phyloP scores from a whole-genome alignment of 257 asterid genomes.

The Ballota nigra region DNA sequence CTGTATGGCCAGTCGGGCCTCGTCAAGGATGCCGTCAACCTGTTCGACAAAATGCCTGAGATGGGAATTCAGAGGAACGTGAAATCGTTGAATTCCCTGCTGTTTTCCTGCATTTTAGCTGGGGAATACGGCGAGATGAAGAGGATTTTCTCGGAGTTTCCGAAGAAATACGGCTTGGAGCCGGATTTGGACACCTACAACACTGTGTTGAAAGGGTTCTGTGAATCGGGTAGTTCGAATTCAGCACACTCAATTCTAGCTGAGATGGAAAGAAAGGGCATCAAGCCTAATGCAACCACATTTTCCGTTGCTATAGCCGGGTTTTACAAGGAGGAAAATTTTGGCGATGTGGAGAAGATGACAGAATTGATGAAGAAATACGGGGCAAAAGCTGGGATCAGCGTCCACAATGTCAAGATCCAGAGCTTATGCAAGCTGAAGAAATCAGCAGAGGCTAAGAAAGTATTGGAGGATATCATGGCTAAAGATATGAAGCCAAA shows the following conservation, averaged over 20 bases:
- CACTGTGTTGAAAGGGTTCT: constrained; percentile 67
- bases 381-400: constrained; percentile 38
- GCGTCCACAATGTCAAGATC: constrained; percentile 59
- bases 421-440: constrained; percentile 77
- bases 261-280: constrained; percentile 67
- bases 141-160: constrained; percentile 65
- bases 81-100: constrained; percentile 58
- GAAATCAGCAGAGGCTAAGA: constrained; percentile 62
- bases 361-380: constrained; percentile 52
- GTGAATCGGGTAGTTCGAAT: constrained; percentile 66
- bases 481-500: constrained; percentile 53
- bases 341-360: constrained; percentile 64
- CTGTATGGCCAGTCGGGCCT: constrained; percentile 84
- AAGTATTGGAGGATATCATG: constrained; percentile 54
- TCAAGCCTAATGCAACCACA: constrained; percentile 57
- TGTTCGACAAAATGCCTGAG: constrained; percentile 64
- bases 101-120: constrained; percentile 59
- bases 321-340: constrained; percentile 72
- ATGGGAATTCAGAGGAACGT: constrained; percentile 47
- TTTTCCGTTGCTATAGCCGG: constrained; percentile 59
- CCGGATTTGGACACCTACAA: constrained; percentile 72
- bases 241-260: constrained; percentile 59
- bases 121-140: constrained; percentile 72
- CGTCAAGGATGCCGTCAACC: constrained; percentile 47
- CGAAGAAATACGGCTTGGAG: constrained; percentile 49